These are phyloP conservation scores for Geotrichum cucujoidarum DNA, from an alignment of 1,139 yeast genomes.

Conservation along the genomic window DNA sequence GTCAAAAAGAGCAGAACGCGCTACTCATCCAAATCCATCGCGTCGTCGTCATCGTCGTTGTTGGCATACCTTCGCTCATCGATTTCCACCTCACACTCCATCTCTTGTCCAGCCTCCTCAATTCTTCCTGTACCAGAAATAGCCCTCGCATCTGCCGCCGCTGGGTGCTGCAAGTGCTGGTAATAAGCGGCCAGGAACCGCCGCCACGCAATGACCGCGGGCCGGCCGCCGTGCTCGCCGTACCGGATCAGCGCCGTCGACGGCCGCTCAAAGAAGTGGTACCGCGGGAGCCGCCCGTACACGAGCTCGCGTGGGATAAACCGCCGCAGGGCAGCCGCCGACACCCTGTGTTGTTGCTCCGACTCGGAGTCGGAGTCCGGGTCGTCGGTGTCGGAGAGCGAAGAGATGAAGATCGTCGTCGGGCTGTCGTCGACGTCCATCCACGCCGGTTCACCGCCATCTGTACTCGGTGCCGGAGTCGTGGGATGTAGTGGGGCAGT, in stretches of 20 bases:
- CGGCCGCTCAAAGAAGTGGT: conserved; percentile 13
- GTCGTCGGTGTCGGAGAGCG: conserved; percentile 23
- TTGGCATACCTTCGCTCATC: too few species aligned
- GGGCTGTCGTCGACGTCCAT: conserved; percentile 25
- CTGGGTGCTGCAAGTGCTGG: background rate
- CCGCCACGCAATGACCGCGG: conserved; percentile 7
- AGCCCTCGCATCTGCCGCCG: conserved; percentile 1
- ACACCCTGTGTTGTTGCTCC: background rate
- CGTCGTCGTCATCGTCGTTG: too few species aligned
- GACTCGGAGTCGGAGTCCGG: background rate
- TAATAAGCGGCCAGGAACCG: conserved; percentile 1
- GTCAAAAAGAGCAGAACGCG: too few species aligned
- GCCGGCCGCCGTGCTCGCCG: conserved; percentile 5
- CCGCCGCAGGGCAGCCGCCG: background rate
- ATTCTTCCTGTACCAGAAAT: background rate
- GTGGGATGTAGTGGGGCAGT: too few species aligned
- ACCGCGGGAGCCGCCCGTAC: conserved; percentile 1
- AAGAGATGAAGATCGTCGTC: conserved; percentile 26
- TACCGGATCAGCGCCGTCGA: conserved; percentile 8
- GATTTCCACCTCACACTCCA: too few species aligned
- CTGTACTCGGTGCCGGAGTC: background rate
- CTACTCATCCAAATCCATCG: background rate
- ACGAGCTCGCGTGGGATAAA: background rate
- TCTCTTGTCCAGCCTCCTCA: too few species aligned
- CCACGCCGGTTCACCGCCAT: conserved; percentile 6